Base-by-base conservation (phyloP, 805 yeast genomes). In the Suhomyces canberraensis region DNA sequence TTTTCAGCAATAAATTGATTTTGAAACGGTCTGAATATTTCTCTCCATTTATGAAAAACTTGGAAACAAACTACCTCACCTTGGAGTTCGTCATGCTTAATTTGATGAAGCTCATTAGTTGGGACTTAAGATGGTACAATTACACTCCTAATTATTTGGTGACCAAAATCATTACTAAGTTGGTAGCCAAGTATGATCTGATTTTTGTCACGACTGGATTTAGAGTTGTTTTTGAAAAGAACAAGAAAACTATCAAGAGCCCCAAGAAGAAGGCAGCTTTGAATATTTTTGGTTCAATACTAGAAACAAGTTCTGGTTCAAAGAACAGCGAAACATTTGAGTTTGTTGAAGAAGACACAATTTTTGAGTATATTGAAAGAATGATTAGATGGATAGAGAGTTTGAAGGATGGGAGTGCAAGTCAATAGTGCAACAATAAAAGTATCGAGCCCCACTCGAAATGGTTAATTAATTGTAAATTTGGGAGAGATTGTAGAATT, bases 41-140 rank as follows among this genome's bases (percentile, higher is more conserved):
- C 13, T 48, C 47, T 15, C 51, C 49, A 14, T 63, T 59, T 27
- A 44, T 45, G 5, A 47, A 42, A 9, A 45, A 52, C 6, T 51
- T 64, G 25, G 56, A 50, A 14, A 35, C 45, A 11, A 64, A 64
- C 4, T 59, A 54, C 33, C 50, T 67, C 16, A 37, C 60, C 1
- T 32, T 67, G 13, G 71, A 66, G 31, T 60, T 58, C 22, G 46
- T 67, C 2, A 42, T 67, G 27, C 48, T 66, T 15, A 49, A 54
- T 25, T 56, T 16, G 24, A 62, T 76, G 41, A 73, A 73, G 44
- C 58, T 75, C 20, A 62, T 79, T 16, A 73, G 85, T 38, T 84
- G 84, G 74, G 73, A 79, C 41, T 58, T 74, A 25, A 65, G 90
- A 30, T 84, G 81, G 73, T 83, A 82, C 45, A 50, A 79, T 75